Base-by-base conservation (phyloP, 331 rosid genomes). In the Cucumis variabilis region DNA sequence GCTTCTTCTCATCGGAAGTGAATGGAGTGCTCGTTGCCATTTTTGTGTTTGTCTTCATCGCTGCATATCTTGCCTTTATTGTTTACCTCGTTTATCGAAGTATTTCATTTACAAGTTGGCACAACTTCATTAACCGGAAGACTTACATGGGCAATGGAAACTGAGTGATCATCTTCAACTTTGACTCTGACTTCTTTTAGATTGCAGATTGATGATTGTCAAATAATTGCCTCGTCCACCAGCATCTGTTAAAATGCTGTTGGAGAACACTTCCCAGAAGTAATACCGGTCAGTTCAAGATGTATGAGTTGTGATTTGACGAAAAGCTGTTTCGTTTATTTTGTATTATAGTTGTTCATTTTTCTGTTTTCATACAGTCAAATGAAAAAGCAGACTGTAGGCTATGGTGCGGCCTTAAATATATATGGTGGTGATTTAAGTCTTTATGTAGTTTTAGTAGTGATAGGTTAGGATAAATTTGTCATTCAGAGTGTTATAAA, bases 1-100 rank as follows among this genome's bases (percentile, higher is more conserved):
- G 93, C 72, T 97, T 94, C 96, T 90, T 97, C 93, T 88, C 93
- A n/a, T 50, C 91, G 21, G 98, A 96, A 89, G 99, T 92, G 90
- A 92, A 83, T 7, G 98, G 99, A 68, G 90, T 82, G 68, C 55
- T 87, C 27, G 14, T 93, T 28, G 81, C 89, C 83, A n/a, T 89
- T n/a, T 11, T 85, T 20, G 90, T 94, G 67, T 81, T 80, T 12
- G 86, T 84, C 53, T 87, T 96, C 80, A 90, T 95, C 11, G 91
- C 94, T 37, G 98, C 94, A 0, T 96, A 96, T 88, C 88, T 93
- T 66, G 93, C 93, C 25, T 97, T 97, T 85, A 88, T 97, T 75
- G 55, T 92, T 70, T 97, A 97, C 94, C 98, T 97, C 86, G 87
- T 96, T 83, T 78, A 88, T 82, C 84, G 85, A 50, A 91, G 90